These are phyloP conservation scores for Pinus albicaulis DNA, from an alignment of 75 land plant species.

Conservation along the genomic window DNA sequence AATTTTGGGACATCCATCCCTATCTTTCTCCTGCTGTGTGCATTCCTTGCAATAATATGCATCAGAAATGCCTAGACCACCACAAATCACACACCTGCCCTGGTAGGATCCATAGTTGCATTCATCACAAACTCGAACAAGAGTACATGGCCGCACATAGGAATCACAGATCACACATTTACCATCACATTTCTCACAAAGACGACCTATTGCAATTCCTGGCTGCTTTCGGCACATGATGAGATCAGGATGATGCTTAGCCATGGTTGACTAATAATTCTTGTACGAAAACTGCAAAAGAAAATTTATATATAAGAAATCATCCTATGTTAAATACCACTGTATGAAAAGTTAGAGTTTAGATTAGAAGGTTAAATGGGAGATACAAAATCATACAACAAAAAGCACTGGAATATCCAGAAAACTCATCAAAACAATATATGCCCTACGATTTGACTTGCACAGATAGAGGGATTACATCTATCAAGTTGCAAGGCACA, in stretches of 20 bases:
- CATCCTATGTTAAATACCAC: too few species aligned
- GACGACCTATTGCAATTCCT: conserved; percentile 69
- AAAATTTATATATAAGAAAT: too few species aligned
- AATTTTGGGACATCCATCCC: conserved; percentile 76
- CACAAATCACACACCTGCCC: conserved; percentile 72
- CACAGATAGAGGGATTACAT: too few species aligned
- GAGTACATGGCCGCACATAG: conserved; percentile 70
- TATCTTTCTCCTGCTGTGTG: conserved; percentile 79
- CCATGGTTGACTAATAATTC: conserved; percentile 25
- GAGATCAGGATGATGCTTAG: conserved; percentile 80
- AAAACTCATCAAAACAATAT: too few species aligned
- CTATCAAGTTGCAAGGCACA: too few species aligned
- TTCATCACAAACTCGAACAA: conserved; percentile 66
- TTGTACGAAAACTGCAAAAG: too few species aligned
- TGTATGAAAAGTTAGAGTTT: too few species aligned
- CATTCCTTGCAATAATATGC: conserved; percentile 83
- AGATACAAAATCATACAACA: too few species aligned
- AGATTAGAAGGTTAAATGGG: too few species aligned
- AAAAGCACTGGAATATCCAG: too few species aligned
- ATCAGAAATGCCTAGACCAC: conserved; percentile 69
- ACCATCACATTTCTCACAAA: conserved; percentile 78
- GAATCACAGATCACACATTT: conserved; percentile 80
- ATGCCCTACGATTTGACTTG: too few species aligned
- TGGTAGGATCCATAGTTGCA: conserved; percentile 78
- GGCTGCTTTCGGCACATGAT: conserved; percentile 85